Conservation (phyloP, 176 grass and related monocot species). For the Bromus sterilis region DNA sequence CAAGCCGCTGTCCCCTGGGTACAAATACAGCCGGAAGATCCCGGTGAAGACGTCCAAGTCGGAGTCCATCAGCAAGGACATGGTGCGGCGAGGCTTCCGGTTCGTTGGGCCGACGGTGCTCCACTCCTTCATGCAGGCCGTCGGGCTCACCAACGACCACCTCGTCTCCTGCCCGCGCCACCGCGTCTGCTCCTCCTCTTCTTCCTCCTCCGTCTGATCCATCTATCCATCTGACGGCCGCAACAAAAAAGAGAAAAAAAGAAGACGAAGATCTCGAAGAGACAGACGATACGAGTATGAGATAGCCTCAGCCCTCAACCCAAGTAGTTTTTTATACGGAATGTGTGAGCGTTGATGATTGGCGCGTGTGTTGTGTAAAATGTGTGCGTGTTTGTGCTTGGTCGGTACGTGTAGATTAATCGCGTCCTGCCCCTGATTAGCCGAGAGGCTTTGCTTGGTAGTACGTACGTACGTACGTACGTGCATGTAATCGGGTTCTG, state of each 20-base stretch:
- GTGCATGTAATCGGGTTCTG: neutral
- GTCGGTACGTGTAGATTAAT: slow-evolving; percentile 10
- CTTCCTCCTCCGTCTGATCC: neutral
- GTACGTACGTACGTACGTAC: neutral
- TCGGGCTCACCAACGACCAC: slow-evolving; percentile 93
- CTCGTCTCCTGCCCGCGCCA: slow-evolving; percentile 94
- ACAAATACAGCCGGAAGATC: slow-evolving; percentile 90
- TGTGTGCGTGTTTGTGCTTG: slow-evolving; percentile 11
- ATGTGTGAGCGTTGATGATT: neutral
- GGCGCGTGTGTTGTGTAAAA: neutral
- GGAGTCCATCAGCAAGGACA: slow-evolving; percentile 96
- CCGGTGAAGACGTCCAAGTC: slow-evolving; percentile 97
- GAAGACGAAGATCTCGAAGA: neutral
- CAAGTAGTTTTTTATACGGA: slow-evolving; percentile 18
- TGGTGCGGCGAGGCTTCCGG: slow-evolving; percentile 88
- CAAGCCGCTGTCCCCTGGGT: slow-evolving; percentile 64
- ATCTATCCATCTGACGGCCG: slow-evolving; percentile 1
- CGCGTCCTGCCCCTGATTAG: slow-evolving; percentile 12
- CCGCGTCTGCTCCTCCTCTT: slow-evolving; percentile 28
- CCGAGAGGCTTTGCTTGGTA: slow-evolving; percentile 19
- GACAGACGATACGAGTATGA: neutral
- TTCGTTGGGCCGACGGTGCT: slow-evolving; percentile 88
- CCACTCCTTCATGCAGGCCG: slow-evolving; percentile 95
- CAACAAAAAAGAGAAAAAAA: neutral
- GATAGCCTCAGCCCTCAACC: neutral